These are phyloP conservation scores for Starmerella cellae DNA, from an alignment of 805 yeast species.

Conservation along the genomic window DNA sequence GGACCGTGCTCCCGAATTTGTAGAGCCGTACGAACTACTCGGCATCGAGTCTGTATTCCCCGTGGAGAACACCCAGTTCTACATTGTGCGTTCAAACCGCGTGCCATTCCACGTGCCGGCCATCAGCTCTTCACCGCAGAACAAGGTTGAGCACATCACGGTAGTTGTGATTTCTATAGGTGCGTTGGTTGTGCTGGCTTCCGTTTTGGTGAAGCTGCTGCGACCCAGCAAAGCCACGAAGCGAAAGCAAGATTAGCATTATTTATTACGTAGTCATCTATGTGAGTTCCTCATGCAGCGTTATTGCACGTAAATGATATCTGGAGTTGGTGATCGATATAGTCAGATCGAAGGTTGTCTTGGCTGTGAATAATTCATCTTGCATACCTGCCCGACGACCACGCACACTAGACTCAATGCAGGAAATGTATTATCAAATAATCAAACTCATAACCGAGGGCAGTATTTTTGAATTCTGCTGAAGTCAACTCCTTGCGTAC, in stretches of 20 bases:
- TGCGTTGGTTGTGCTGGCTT: conserved; percentile 25
- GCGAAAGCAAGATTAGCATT: neutral
- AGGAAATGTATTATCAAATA: no score
- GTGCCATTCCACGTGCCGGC: conserved; percentile 33
- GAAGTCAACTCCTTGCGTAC: no score
- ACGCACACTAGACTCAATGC: no score
- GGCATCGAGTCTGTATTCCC: conserved; percentile 40
- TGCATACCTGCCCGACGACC: no score
- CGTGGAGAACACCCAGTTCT: conserved; percentile 32
- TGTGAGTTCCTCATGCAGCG: no score
- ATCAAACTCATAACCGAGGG: no score
- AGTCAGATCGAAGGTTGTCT: no score
- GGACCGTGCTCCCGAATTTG: conserved; percentile 1
- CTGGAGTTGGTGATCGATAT: no score
- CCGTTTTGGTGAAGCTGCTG: conserved; percentile 1
- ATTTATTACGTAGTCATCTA: no score
- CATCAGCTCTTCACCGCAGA: conserved; percentile 27
- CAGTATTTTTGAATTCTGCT: no score
- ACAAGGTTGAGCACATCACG: conserved; percentile 30
- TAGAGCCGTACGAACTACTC: conserved; percentile 18
- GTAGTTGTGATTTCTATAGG: conserved; percentile 28
- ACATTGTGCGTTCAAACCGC: conserved; percentile 24
- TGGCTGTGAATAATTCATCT: no score
- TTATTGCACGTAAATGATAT: no score
- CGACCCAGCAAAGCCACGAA: neutral